Base-by-base conservation (phyloP, 805 yeast species). In the Ogataea haglerorum region DNA sequence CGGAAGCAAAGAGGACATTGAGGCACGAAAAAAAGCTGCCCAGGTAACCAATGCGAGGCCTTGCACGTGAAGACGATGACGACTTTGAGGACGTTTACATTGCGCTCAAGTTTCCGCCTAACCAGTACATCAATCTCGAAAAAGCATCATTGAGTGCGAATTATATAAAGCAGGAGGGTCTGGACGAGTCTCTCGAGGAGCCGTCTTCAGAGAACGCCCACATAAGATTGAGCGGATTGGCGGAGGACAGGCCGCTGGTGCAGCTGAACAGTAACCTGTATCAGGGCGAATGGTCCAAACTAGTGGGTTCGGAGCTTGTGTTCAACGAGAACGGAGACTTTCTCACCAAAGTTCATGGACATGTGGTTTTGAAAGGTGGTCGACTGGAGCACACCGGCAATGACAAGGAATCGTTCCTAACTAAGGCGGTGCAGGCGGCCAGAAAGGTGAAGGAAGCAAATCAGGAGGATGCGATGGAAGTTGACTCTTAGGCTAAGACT, bases 1-100 rank as follows among this genome's bases (percentile, higher is more conserved):
- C 5, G 96, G 96, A 9, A 85, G 95, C 3, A 87, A 82, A 48
- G 95, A 83, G 36, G 96, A 89, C 61, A 78, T 88, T 38, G 77
- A 74, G 49, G 74, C 76, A 12, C 72, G 89, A 56, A 55, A 49
- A 47, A 47, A 43, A 17, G 46, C 45, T 13, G 41, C 42, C 23
- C 58, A 52, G 21, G 54, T 52, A 30, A 48, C 38, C 50, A 52
- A 41, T 42, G 60, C 57, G 61, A 57, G 63, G 60, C 59, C 45
- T 36, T 31, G 49, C 34, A 19, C 49, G 6, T 29, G 31, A 29
- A 12, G 53, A 43, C 3, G 44, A 35, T 3, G 71, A 68, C 37
- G 70, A 66, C 26, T 65, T 59, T 30, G 69, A 68, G 40, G 67
- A 76, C 26, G 76, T 78, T 9, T 75, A 70, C 44, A 73, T 81